Evolutionary conservation across 305 asterid species (phyloP), one percentile per base, ranked within the genome.

Genomic region (Rubia balearica): DNA sequence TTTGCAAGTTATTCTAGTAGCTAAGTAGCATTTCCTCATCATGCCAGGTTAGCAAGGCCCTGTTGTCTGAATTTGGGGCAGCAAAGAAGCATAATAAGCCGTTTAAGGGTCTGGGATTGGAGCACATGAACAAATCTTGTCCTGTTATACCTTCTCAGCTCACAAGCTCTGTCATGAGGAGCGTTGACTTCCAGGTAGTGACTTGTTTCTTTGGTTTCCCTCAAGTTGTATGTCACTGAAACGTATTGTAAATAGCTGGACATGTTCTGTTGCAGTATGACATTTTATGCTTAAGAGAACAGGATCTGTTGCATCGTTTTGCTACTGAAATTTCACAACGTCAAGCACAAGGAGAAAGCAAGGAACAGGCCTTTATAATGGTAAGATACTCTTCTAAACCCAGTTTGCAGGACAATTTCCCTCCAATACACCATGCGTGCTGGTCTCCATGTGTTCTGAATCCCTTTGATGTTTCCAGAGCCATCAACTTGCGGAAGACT

Each of bases 401-500:
- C 3, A 46, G 66, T 1, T n/a, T 70, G 5, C 67, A 19, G 41
- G 6, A 70, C 17, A 40, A 9, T 57, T 21, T 7, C 30, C 11
- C 36, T 57, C 63, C 24, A 24, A 24, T 24, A 24, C 24, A 24
- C 24, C 24, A 24, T 24, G 24, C 24, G 24, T 24, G 24, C 24
- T 24, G 24, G 24, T 53, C 70, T 33, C 57, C 66, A 60, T 49
- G 40, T 63, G 43, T 42, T 51, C 53, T 14, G n/a, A 56, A 70
- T 16, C 19, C 33, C 67, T 49, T 21, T 65, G 66, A 41, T 61
- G 30, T 63, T 59, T 2, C 24, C 92, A 91, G 99, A 84, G 88
- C 75, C 89, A 94, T 73, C 97, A 88, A 82, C 89, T 94, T 45
- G 99, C 99, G 64, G 99, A 88, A 84, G 99, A 94, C 81, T 80